phyloP scores from a whole-genome alignment of 345 rosid species.

The Kandelia obovata region DNA sequence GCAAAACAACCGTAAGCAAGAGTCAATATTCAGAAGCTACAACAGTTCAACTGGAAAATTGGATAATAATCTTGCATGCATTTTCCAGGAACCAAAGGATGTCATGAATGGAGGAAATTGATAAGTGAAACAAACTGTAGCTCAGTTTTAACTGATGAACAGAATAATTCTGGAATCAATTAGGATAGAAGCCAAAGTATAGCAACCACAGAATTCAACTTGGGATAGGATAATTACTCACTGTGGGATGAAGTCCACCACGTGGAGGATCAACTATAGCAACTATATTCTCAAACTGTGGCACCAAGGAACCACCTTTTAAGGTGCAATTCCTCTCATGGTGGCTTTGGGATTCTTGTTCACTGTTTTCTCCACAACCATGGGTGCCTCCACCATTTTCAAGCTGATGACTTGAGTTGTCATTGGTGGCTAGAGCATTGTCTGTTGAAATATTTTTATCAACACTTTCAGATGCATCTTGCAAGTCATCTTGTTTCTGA shows the following conservation, averaged over 20 bases:
- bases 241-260: slow-evolving; percentile 82
- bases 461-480: slow-evolving; percentile 28
- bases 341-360: slow-evolving; percentile 31
- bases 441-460: slow-evolving; percentile 21
- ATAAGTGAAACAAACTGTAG: background rate
- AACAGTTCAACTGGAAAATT: background rate
- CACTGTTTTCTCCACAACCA: slow-evolving; percentile 27
- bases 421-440: slow-evolving; percentile 22
- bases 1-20: background rate
- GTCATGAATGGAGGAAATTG: background rate
- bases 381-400: slow-evolving; percentile 26
- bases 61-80: background rate
- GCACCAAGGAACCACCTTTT: slow-evolving; percentile 30
- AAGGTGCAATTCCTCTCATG: slow-evolving; percentile 30
- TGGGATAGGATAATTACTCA: slow-evolving; percentile 28
- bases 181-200: background rate
- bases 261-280: slow-evolving; percentile 99
- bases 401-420: slow-evolving; percentile 31
- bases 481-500: slow-evolving; percentile 35
- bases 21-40: background rate
- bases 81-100: background rate
- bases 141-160: background rate
- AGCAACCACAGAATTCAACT: too few relatives aligned
- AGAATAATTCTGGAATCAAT: background rate
- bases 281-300: slow-evolving; percentile 67